Evolutionary conservation across 1,284 basidiomycete species (phyloP), one percentile per base, ranked within the genome.

Genomic region (Agaricales sp.): DNA sequence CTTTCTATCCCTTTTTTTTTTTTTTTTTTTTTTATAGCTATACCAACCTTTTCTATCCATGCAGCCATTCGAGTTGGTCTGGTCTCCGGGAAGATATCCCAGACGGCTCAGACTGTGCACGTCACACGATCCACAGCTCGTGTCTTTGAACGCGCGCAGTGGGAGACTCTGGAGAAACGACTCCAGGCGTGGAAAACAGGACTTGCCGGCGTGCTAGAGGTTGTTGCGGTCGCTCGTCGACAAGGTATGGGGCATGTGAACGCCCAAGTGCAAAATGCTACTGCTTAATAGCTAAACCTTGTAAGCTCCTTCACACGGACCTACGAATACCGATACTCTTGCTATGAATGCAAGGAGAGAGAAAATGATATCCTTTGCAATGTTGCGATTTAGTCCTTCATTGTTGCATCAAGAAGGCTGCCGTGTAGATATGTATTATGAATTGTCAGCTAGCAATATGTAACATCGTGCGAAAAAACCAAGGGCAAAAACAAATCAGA

Each of bases 61-160:
- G n/a, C 30, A 35, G 92, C 87, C 50, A 93, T 96, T 61, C 87
- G 90, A 54, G 78, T 82, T 3, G 82, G 86, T 46, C 77, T 96
- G 41, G 64, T 95, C 44, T 78, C 79, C 35, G 92, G 88, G 20
- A 91, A 92, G 59, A 80, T 96, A 38, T 89, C 89, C 2, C 92
- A 95, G 63, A 83, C 84, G 2, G 73, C 79, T 6, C 81, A 87
- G 55, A 80, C 79, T 25, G 70, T 95, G 48, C 82, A 82, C 53
- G 77, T 96, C 55, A 79, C 78, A 49, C 82, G 82, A 35, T 85
- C 92, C 1, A 83, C 84, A 1, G 79, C 88, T 1, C 82, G 88
- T 50, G 72, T 77, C 23, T 94, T 95, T 61, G 87, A 86, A 57
- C 69, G 71, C 26, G 74, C 76, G 50, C 87, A 95, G 64, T 96